Conservation (phyloP, 495 filamentous ascomycete genomes). For the Thermochaetoides thermophila region DNA sequence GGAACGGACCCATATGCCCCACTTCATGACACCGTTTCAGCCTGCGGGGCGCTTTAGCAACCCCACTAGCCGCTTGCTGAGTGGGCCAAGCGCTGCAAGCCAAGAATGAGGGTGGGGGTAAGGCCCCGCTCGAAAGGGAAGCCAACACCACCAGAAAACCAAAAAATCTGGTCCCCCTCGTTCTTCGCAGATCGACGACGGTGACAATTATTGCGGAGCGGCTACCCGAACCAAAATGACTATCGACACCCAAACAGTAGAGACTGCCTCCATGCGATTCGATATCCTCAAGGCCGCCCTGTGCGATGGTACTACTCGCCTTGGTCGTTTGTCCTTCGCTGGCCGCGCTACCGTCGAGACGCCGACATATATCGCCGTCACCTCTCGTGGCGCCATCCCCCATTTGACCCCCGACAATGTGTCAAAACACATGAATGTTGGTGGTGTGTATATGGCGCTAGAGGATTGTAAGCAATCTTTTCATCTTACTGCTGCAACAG, state of each 20-base stretch:
- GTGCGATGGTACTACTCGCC: conserved; percentile 25
- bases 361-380: conserved; percentile 63
- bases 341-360: conserved; percentile 52
- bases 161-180: not conserved
- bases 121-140: too few relatives aligned
- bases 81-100: too few relatives aligned
- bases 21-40: too few relatives aligned
- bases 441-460: conserved; percentile 62
- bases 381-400: conserved; percentile 69
- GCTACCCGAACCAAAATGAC: conserved; percentile 11
- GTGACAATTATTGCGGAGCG: too few relatives aligned
- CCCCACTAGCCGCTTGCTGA: too few relatives aligned
- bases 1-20: too few relatives aligned
- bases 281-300: conserved; percentile 23
- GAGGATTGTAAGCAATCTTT: conserved; percentile 70
- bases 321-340: conserved; percentile 48
- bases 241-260: conserved; percentile 4
- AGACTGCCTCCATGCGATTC: conserved; percentile 21
- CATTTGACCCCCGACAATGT: conserved; percentile 82
- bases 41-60: too few relatives aligned
- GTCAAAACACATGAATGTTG: conserved; percentile 44
- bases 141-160: not conserved
- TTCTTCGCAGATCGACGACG: too few relatives aligned
- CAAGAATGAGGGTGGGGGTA: too few relatives aligned
- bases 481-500: conserved; percentile 7